Percentiles rank a stretch among this genome's conserved stretches.
Conservation (phyloP, 2,329 filamentous ascomycete species). For the Rhytidhysteron rufulum region DNA sequence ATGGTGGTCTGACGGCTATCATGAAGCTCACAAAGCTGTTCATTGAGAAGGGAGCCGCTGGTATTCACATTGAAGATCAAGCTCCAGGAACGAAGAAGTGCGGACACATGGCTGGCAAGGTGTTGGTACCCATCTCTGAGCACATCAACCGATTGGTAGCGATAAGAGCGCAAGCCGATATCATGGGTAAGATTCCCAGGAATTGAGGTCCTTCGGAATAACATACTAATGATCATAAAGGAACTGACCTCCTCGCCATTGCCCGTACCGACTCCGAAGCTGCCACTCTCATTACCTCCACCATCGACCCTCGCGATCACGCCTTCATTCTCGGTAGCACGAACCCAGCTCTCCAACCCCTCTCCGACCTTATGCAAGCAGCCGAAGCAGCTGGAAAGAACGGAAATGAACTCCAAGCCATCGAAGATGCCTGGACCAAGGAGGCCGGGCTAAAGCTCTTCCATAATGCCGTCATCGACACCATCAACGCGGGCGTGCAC, state of each 20-base stretch:
- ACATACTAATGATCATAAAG: conserved; percentile 40
- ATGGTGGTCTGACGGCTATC: conserved; percentile 94
- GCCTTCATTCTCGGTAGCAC: conserved; percentile 87
- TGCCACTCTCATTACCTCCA: conserved; percentile 92
- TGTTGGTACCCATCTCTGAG: conserved; percentile 92
- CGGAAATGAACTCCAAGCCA: conserved; percentile 77
- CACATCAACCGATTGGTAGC: conserved; percentile 97
- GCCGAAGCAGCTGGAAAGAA: conserved; percentile 79
- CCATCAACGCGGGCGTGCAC: conserved; percentile 66
- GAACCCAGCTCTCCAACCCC: conserved; percentile 76
- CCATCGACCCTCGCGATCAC: conserved; percentile 94
- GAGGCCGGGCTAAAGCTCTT: conserved; percentile 83
- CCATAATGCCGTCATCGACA: conserved; percentile 80
- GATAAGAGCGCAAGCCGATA: conserved; percentile 95
- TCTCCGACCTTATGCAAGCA: conserved; percentile 85
- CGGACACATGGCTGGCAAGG: conserved; percentile 98
- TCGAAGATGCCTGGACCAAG: conserved; percentile 83
- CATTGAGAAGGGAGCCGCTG: conserved; percentile 91
- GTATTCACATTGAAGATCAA: conserved; percentile 98
- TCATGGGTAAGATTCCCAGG: conserved; percentile 74
- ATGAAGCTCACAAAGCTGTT: conserved; percentile 99
- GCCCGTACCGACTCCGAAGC: conserved; percentile 97
- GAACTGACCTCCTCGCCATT: conserved; percentile 81
- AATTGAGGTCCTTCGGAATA: too few species aligned
- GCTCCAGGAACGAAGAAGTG: conserved; percentile 99